Conservation (phyloP, 352 stramenopile species). For the Phytophthora lateralis region DNA sequence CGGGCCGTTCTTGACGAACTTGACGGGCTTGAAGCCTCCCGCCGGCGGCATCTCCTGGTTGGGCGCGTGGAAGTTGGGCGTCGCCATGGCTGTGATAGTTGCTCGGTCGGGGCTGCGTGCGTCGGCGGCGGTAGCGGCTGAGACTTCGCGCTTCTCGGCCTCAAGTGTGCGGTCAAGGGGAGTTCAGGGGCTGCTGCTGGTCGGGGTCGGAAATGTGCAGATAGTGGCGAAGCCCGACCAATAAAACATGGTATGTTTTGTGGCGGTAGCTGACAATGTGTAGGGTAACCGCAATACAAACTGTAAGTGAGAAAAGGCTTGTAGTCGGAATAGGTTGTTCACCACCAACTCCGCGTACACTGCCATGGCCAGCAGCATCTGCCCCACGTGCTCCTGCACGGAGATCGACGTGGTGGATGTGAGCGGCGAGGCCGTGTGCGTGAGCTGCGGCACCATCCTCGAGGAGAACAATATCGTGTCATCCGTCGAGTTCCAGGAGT, state of each 20-base stretch:
- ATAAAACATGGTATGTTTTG: not conserved
- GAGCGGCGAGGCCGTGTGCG: conserved; percentile 87
- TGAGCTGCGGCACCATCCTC: conserved; percentile 92
- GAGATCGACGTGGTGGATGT: conserved; percentile 96
- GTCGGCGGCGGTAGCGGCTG: not conserved
- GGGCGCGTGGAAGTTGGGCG: conserved; percentile 72
- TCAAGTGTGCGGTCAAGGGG: conserved; percentile 29
- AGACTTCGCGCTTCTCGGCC: conserved; percentile 22
- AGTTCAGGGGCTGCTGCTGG: not conserved
- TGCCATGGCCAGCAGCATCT: conserved; percentile 71
- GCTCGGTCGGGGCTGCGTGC: not conserved
- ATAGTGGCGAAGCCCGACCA: not conserved
- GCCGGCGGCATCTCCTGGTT: conserved; percentile 87
- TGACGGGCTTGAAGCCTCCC: conserved; percentile 76
- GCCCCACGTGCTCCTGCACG: conserved; percentile 94
- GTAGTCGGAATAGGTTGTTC: conserved; percentile 32
- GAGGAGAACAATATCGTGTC: conserved; percentile 99
- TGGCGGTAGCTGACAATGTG: not conserved
- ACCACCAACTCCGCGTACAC: conserved; percentile 30
- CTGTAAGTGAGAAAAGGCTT: conserved; percentile 2
- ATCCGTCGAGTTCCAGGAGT: conserved; percentile 97
- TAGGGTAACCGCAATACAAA: conserved; percentile 10
- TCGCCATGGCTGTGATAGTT: conserved; percentile 59
- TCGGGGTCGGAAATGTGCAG: not conserved
- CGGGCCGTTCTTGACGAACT: conserved; percentile 69